Conservation (phyloP, 768 basidiomycete species). For the Mycena vitilis region DNA sequence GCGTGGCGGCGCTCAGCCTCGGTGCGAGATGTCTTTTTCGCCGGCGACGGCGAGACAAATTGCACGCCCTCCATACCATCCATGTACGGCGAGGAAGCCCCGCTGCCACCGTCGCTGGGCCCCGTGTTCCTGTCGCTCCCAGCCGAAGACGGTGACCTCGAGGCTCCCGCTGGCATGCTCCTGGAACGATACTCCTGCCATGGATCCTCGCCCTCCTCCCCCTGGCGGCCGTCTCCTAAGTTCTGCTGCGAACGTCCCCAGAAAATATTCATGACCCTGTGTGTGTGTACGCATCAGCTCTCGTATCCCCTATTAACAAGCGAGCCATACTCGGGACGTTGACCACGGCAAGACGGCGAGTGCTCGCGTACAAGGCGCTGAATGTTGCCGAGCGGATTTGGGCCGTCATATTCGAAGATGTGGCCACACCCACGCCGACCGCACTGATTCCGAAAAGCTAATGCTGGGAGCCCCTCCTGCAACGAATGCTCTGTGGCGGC, state of each 20-base stretch:
- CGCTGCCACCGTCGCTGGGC: conserved; percentile 8
- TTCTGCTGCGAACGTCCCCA: conserved; percentile 3
- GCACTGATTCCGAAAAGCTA: conserved; percentile 9
- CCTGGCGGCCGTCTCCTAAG: not conserved
- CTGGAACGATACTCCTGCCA: not conserved
- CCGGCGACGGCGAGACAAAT: not conserved
- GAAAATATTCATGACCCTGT: not conserved
- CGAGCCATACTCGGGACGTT: not conserved
- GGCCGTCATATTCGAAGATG: conserved; percentile 17
- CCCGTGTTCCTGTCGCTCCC: not conserved
- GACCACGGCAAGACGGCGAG: conserved; percentile 1
- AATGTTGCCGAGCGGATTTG: conserved; percentile 12
- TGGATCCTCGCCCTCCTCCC: too few species aligned
- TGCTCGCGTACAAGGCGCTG: conserved; percentile 15
- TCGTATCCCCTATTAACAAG: not conserved
- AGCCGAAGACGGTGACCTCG: not conserved
- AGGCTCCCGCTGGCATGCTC: not conserved
- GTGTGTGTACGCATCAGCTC: not conserved
- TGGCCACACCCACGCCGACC: conserved; percentile 18
- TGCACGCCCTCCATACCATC: not conserved
- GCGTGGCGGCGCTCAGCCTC: conserved; percentile 4
- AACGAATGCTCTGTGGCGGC: not conserved
- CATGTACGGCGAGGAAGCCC: not conserved
- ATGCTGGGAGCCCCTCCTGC: not conserved
- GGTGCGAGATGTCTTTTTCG: conserved; percentile 10